phyloP scores from a whole-genome alignment of 352 stramenopile species.

The Phytopythium chamaehyphon region DNA sequence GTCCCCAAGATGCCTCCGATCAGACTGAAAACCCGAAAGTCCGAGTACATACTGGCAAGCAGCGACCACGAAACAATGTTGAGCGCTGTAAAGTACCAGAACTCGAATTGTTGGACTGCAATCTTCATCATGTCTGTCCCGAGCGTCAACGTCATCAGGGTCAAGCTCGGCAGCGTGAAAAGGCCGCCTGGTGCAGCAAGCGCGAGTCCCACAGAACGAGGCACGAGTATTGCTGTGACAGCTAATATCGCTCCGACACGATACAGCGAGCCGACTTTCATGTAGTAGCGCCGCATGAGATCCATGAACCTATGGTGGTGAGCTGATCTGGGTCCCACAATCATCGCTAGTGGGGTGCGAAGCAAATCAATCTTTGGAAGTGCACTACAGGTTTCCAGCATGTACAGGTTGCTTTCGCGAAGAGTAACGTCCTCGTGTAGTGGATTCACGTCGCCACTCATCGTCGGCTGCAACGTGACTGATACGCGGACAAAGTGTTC shows the following conservation, averaged over 20 bases:
- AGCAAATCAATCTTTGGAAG: conserved; percentile 16
- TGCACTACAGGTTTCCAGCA: conserved; percentile 11
- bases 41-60: conserved; percentile 23
- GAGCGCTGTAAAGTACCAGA: conserved; percentile 38
- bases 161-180: conserved; percentile 10
- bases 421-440: too few relatives aligned
- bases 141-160: conserved; percentile 20
- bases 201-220: conserved; percentile 8
- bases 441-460: not conserved
- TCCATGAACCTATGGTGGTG: conserved; percentile 9
- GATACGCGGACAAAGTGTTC: too few relatives aligned
- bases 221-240: conserved; percentile 7
- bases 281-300: conserved; percentile 19
- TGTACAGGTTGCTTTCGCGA: not conserved
- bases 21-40: conserved; percentile 23
- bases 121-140: conserved; percentile 24
- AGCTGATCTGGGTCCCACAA: conserved; percentile 1
- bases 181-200: conserved; percentile 6
- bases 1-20: conserved; percentile 15
- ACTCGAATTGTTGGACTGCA: conserved; percentile 26
- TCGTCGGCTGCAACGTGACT: not conserved
- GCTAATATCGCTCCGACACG: conserved; percentile 6
- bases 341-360: conserved; percentile 8
- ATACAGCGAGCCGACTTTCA: conserved; percentile 7
- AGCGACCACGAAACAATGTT: conserved; percentile 22